phyloP scores from a whole-genome alignment of 1,284 basidiomycete species.

The Moniliella sp. region DNA sequence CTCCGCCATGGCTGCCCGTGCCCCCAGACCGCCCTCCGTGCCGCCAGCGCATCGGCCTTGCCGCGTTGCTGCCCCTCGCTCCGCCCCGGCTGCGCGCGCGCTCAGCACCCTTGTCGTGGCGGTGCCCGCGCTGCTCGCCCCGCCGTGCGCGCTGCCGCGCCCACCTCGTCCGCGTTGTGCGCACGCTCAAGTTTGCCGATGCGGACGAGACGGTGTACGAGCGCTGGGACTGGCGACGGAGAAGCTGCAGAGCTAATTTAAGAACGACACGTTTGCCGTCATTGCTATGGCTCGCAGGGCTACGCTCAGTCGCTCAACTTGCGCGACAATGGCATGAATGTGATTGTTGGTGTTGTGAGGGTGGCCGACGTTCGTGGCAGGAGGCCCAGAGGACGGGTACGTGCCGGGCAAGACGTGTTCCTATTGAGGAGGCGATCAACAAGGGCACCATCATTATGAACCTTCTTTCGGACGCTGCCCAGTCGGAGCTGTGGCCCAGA shows the following conservation, averaged over 20 bases:
- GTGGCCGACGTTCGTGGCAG: constrained; percentile 85
- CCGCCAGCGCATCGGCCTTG: too few relatives aligned
- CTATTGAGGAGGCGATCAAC: constrained; percentile 89
- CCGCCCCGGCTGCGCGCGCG: too few relatives aligned
- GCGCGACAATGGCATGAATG: constrained; percentile 92
- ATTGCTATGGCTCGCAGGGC: constrained; percentile 72
- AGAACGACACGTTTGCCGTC: constrained; percentile 91
- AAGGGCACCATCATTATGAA: constrained; percentile 98
- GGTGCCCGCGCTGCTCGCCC: too few relatives aligned
- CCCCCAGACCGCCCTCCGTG: too few relatives aligned
- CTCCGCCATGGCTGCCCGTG: too few relatives aligned
- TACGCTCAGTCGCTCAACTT: constrained; percentile 92
- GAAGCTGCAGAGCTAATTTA: constrained; percentile 85
- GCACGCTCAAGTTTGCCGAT: constrained; percentile 82
- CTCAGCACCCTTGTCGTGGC: too few relatives aligned
- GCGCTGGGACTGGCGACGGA: constrained; percentile 86
- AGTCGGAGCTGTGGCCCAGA: constrained; percentile 75
- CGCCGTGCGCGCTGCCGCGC: too few relatives aligned
- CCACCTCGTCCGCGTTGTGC: constrained; percentile 52
- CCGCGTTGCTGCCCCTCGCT: too few relatives aligned
- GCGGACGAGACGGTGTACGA: constrained; percentile 85
- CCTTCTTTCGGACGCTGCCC: constrained; percentile 90
- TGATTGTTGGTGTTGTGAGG: constrained; percentile 96
- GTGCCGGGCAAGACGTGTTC: constrained; percentile 88
- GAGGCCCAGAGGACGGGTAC: constrained; percentile 94